These are phyloP conservation scores for Peronosclerospora sorghi DNA, from an alignment of 352 stramenopile genomes.

Conservation along the genomic window DNA sequence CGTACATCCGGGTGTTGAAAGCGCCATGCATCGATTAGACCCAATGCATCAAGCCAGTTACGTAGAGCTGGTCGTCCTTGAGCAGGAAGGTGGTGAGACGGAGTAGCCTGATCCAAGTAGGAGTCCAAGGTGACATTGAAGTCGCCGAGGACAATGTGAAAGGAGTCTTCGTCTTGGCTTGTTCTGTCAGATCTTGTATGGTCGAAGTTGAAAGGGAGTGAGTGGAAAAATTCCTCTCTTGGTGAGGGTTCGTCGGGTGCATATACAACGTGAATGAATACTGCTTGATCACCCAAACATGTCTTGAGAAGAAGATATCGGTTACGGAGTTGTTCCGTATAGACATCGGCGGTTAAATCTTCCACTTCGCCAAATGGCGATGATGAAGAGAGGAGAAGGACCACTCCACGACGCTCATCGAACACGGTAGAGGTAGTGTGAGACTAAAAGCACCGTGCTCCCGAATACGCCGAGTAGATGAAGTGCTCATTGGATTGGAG, in stretches of 20 bases:
- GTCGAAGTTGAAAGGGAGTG: too few relatives aligned
- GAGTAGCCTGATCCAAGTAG: background rate
- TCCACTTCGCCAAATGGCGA: constrained; percentile 3
- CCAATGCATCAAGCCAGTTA: constrained; percentile 4
- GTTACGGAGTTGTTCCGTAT: background rate
- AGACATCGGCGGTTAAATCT: constrained; percentile 4
- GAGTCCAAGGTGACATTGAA: background rate
- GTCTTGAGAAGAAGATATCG: constrained; percentile 10
- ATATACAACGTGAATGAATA: constrained; percentile 8
- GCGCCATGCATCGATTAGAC: constrained; percentile 6
- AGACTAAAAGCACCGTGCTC: constrained; percentile 8
- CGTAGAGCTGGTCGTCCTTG: background rate
- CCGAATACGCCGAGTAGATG: constrained; percentile 6
- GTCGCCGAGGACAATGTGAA: background rate
- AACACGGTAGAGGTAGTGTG: constrained; percentile 6
- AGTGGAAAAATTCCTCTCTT: background rate
- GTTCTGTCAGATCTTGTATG: background rate
- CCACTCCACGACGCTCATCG: constrained; percentile 3
- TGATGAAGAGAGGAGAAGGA: constrained; percentile 3
- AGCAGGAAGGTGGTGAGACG: background rate
- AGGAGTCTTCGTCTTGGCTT: background rate
- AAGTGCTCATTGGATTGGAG: constrained; percentile 6
- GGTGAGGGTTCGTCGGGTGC: constrained; percentile 1
- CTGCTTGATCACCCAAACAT: background rate
- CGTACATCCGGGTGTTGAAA: constrained; percentile 1